phyloP scores from a whole-genome alignment of 306 rosid genomes.

The Biancaea sappan region DNA sequence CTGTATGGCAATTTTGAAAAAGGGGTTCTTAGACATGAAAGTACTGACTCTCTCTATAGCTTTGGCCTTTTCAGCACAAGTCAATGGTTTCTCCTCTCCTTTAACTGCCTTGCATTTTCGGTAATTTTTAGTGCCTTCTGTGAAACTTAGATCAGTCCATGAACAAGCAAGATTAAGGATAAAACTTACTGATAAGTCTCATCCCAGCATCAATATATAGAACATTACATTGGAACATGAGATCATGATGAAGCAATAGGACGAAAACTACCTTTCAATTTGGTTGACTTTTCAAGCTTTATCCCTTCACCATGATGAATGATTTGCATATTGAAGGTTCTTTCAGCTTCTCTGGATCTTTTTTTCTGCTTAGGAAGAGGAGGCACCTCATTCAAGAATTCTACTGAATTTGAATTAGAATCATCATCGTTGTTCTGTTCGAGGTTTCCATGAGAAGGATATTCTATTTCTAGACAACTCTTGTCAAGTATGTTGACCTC shows the following conservation, averaged over 20 bases:
- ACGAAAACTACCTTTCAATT: not conserved
- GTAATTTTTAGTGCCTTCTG: not conserved
- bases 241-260: not conserved
- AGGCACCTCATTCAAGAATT: not conserved
- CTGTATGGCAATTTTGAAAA: conserved; percentile 3
- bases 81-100: not conserved
- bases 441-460: conserved; percentile 3
- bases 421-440: not conserved
- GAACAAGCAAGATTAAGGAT: not conserved
- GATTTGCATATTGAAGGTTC: not conserved
- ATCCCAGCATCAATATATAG: no score
- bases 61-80: not conserved
- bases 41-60: conserved; percentile 1
- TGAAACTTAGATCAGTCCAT: not conserved
- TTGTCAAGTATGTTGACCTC: conserved; percentile 14
- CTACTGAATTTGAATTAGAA: not conserved
- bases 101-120: not conserved
- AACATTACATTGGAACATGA: not conserved
- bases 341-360: not conserved
- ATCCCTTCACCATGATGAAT: not conserved
- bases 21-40: conserved; percentile 3
- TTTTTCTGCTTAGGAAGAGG: not conserved
- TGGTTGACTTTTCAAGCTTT: not conserved
- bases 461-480: conserved; percentile 30
- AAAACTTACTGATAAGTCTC: no score